Evolutionary conservation across 2,329 filamentous ascomycete species (phyloP), one percentile per base, ranked within the genome.

Genomic region (Parastagonospora avenae): DNA sequence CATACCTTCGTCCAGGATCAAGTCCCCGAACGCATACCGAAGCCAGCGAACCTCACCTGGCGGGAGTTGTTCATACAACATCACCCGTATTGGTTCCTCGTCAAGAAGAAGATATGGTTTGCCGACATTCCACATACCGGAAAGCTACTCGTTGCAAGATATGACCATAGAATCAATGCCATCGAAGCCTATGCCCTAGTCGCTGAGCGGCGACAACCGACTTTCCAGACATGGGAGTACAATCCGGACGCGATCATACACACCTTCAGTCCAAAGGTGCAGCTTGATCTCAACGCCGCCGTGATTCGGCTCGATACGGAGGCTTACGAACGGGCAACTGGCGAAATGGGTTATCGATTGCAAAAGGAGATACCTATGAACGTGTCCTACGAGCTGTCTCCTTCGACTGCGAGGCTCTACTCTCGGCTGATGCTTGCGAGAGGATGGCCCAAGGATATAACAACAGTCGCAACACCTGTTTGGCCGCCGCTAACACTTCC

Each of bases 61-160:
- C 84, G 84, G 50, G 81, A 88, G 24, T 82, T 96, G 2, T 96
- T 89, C 70, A 77, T 82, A 36, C 81, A 86, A 15, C 89, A 94
- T 68, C 83, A 94, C 57, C 87, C 88, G 0, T 85, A 87, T 63
- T 97, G 92, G 92, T 96, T 96, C 65, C 79, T 97, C 1, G 81
- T 90, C 0, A 85, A 83, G 44, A 80, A 90, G 68, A 92, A 90
- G 72, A 79, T 97, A 57, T 97, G 92, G 92, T 93, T 96, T 66
- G 84, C 85, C 52, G 91, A 96, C 71, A 81, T 79, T 2, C 82
- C 86, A 28, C 80, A 91, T 41, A 87, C 83, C 1, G 92, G 92
- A 0, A 89, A 88, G 67, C 73, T 96, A 36, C 80, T 96, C 24
- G 67, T 96, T 33, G 81, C 83, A n/a, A 85, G 89, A 10, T 97